Base-by-base conservation (phyloP, 768 basidiomycete genomes). In the Mycena capillaripes region DNA sequence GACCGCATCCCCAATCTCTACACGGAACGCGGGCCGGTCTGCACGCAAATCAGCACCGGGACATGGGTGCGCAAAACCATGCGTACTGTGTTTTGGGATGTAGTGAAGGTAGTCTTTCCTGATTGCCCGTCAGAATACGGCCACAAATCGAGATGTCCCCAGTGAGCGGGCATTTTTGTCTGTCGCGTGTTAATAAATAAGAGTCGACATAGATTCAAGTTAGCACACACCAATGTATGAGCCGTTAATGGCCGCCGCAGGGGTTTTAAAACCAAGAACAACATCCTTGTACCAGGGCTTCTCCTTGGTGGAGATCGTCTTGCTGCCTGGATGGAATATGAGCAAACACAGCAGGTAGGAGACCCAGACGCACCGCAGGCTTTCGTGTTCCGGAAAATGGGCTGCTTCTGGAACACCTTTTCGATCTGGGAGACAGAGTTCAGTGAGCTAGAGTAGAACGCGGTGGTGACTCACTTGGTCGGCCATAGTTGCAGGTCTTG, bases 151-250 rank as follows among this genome's bases (percentile, higher is more conserved):
- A 99, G 79, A 99, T 87, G 77, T 96, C 88, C 75, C 97, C 95
- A 76, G 96, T 97, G 90, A 98, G 99, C 30, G 98, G 98, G 88
- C 98, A 99, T 87, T 99, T 90, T 99, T 99, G 91, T 99, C 98
- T 96, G 78, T 38, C 40, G 14, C 30, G 34, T 12, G 16, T 25
- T n/a, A n/a, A n/a, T 52, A 11, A 34, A 21, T 21, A 40, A 50
- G 21, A 16, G n/a, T 55, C 59, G 46, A 48, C 53, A 38, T 65
- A 61, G 40, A 63, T 56, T 36, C 34, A 55, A 42, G 21, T 36
- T 69, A 52, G 30, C 61, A 88, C 95, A 74, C 82, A 97, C 95
- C 96, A 80, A 98, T 94, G 88, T 99, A 99, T 76, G 95, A 94
- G 80, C 97, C 98, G 66, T 90, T 95, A 82, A 99, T 95, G 65